Evolutionary conservation across 495 filamentous ascomycete genomes (phyloP).

Genomic region (Penicillium malachiteum): DNA sequence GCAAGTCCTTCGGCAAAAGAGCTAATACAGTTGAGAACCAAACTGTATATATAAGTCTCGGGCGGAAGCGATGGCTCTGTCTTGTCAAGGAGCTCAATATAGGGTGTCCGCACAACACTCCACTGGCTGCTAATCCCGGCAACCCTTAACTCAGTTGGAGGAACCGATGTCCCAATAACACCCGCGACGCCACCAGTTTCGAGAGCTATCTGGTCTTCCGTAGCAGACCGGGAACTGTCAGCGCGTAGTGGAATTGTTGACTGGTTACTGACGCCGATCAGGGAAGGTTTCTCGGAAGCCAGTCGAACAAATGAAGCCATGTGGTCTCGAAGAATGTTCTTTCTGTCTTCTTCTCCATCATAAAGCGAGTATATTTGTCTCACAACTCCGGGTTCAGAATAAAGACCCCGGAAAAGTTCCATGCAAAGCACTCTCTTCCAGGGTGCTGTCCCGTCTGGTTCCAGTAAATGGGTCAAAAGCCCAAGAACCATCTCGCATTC

Average conservation of each 20-base stretch:
- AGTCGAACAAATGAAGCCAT: constrained; percentile 82
- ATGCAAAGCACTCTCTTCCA: constrained; percentile 91
- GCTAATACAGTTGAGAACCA: constrained; percentile 85
- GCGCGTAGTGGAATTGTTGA: constrained; percentile 68
- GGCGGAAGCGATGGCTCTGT: constrained; percentile 77
- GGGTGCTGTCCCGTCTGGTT: constrained; percentile 69
- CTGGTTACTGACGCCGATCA: constrained; percentile 85
- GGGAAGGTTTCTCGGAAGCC: constrained; percentile 80
- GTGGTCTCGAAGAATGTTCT: constrained; percentile 74
- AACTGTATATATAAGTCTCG: constrained; percentile 89
- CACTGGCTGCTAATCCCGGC: constrained; percentile 82
- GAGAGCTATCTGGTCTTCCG: constrained; percentile 77
- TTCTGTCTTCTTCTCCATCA: constrained; percentile 70
- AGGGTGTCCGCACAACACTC: constrained; percentile 85
- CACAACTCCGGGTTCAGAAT: constrained; percentile 72
- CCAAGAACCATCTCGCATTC: constrained; percentile 85
- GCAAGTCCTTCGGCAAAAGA: constrained; percentile 87
- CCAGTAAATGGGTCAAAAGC: constrained; percentile 83
- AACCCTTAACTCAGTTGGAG: constrained; percentile 59
- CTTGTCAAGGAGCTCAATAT: constrained; percentile 94
- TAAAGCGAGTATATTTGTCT: constrained; percentile 78
- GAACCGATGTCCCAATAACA: constrained; percentile 76
- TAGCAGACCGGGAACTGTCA: constrained; percentile 42
- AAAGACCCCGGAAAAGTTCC: constrained; percentile 84
- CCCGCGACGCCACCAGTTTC: constrained; percentile 87